Percentiles rank a stretch among this genome's conserved stretches.
These are phyloP conservation scores for Amoebophrya sp. DNA, from an alignment of 169 alveolate genomes.

Conservation along the genomic window DNA sequence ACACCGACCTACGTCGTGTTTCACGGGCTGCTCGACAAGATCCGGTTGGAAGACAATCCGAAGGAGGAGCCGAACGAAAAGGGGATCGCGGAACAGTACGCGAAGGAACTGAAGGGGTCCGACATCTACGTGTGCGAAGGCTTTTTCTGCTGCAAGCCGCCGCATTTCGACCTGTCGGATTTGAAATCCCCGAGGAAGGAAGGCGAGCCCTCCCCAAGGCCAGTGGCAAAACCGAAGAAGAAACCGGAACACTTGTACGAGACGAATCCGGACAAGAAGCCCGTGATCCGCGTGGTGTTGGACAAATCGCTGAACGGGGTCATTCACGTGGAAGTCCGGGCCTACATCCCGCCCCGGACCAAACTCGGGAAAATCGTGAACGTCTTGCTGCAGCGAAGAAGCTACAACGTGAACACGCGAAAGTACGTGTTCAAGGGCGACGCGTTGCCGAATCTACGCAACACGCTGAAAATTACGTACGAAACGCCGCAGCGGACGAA, in stretches of 20 bases:
- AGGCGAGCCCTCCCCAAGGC: not conserved
- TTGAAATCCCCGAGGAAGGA: not conserved
- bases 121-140: constrained; percentile 1
- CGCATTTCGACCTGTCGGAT: not conserved
- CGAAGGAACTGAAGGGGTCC: not conserved
- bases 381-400: not conserved
- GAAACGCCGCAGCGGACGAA: not conserved
- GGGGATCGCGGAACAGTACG: not conserved
- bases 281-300: not conserved
- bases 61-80: constrained; percentile 1
- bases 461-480: not conserved
- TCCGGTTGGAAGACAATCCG: not conserved
- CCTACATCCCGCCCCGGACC: not conserved
- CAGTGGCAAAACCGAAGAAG: not conserved
- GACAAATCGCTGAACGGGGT: not conserved
- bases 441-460: not conserved
- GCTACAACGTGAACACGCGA: not conserved
- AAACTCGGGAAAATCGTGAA: not conserved
- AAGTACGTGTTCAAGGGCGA: not conserved
- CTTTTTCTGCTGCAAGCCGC: not conserved
- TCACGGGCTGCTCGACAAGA: not conserved
- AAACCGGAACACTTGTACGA: not conserved
- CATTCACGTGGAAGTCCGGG: not conserved
- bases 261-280: not conserved
- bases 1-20: not conserved